Conservation (phyloP, 805 yeast species). For the Sugiyamaella lignohabitans region DNA sequence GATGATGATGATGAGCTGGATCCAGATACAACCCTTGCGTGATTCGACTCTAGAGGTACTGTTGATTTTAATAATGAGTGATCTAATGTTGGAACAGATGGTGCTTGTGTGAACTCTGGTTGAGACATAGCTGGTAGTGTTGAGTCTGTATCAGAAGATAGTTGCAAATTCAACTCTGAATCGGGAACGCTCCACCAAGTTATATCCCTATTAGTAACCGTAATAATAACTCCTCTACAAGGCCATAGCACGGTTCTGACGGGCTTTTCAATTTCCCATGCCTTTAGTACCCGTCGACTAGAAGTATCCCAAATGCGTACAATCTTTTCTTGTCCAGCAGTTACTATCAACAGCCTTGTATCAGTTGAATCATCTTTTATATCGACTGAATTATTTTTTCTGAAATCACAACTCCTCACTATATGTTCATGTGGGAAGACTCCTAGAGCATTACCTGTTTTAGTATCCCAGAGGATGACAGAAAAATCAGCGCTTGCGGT, state of each 20-base stretch:
- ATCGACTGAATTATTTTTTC: conserved; percentile 4
- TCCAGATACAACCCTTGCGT: no score
- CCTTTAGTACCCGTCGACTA: conserved; percentile 10
- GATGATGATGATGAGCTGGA: no score
- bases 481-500: conserved; percentile 33
- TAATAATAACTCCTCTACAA: conserved; percentile 5
- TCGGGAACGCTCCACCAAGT: not conserved
- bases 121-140: not conserved
- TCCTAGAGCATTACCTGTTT: conserved; percentile 16
- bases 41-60: not conserved
- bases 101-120: no score
- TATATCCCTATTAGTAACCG: not conserved
- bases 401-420: conserved; percentile 23
- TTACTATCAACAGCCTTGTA: conserved; percentile 19
- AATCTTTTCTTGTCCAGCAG: conserved; percentile 27
- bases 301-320: conserved; percentile 24
- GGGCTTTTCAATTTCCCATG: conserved; percentile 22
- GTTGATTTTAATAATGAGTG: not conserved
- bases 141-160: no score
- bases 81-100: no score
- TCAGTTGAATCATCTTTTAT: conserved; percentile 3
- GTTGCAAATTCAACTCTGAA: no score
- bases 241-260: conserved; percentile 24
- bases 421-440: conserved; percentile 21
- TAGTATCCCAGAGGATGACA: conserved; percentile 24